Conservation (phyloP, 1,284 basidiomycete genomes). For the Puccinia novopanici region DNA sequence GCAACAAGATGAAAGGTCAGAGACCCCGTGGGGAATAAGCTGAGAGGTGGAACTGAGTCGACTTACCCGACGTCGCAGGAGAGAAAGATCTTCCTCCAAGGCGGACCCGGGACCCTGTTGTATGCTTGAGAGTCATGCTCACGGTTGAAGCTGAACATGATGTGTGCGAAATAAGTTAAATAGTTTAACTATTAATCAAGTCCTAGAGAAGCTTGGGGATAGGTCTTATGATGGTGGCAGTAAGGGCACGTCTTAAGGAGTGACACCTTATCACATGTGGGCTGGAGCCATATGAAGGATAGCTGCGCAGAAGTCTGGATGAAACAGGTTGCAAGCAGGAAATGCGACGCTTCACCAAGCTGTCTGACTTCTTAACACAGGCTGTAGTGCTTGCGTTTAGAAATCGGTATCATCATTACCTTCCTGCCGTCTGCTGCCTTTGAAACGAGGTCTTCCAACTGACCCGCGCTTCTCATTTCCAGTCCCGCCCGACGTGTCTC, state of each 20-base stretch:
- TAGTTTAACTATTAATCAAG: no score
- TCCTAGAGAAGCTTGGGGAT: no score
- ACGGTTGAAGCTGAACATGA: not conserved
- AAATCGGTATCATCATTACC: not conserved
- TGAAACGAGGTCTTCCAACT: not conserved
- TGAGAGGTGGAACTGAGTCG: no score
- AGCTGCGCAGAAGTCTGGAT: not conserved
- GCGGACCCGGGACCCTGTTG: not conserved
- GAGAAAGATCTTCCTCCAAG: slow-evolving; percentile 29
- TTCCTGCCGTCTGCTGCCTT: not conserved
- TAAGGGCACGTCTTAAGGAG: no score
- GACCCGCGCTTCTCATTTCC: not conserved
- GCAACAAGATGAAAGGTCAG: not conserved
- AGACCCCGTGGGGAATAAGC: no score
- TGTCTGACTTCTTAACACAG: not conserved
- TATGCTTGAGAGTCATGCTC: not conserved
- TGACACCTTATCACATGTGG: no score
- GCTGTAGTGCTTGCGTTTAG: not conserved
- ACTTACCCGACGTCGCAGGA: slow-evolving; percentile 21
- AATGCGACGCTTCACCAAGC: not conserved
- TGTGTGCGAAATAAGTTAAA: not conserved
- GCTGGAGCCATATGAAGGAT: no score
- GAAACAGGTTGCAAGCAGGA: slow-evolving; percentile 1
- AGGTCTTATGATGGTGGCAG: no score
- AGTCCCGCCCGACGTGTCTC: not conserved